Conservation (phyloP, 257 asterid genomes). For the Nyctanthes arbortristis region DNA sequence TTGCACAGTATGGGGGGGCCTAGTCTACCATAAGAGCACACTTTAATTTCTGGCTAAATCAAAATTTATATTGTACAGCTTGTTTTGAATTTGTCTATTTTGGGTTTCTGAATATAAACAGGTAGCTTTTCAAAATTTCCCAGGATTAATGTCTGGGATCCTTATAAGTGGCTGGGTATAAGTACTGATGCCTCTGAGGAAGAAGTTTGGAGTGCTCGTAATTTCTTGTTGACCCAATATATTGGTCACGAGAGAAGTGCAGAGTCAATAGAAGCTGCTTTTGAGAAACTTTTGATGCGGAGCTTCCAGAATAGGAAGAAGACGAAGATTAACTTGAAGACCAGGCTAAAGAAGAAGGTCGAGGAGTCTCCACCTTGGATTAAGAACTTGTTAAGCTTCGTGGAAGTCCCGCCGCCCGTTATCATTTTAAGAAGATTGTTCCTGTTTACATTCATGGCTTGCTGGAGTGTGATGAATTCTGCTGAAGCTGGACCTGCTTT, state of each 20-base stretch:
- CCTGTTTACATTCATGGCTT: conserved; percentile 89
- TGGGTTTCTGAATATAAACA: conserved; percentile 26
- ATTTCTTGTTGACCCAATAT: conserved; percentile 77
- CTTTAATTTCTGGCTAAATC: not conserved
- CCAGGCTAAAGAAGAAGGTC: conserved; percentile 82
- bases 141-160: conserved; percentile 78
- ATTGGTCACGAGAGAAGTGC: conserved; percentile 74
- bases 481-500: conserved; percentile 60
- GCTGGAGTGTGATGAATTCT: conserved; percentile 89
- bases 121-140: conserved; percentile 62
- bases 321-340: conserved; percentile 92
- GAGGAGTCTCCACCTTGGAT: conserved; percentile 99
- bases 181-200: conserved; percentile 80
- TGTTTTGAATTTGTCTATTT: not conserved
- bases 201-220: conserved; percentile 95
- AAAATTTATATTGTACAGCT: not conserved
- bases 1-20: not conserved
- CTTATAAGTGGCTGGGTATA: conserved; percentile 88
- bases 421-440: conserved; percentile 87
- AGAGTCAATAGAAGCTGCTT: conserved; percentile 92
- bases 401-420: conserved; percentile 81
- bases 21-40: not conserved
- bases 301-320: conserved; percentile 78
- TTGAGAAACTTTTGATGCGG: conserved; percentile 82
- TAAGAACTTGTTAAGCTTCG: conserved; percentile 74